Percentiles rank a stretch among this genome's conserved stretches.
These are phyloP conservation scores for Solanum tacnaense DNA, from an alignment of 257 asterid genomes.

Conservation along the genomic window DNA sequence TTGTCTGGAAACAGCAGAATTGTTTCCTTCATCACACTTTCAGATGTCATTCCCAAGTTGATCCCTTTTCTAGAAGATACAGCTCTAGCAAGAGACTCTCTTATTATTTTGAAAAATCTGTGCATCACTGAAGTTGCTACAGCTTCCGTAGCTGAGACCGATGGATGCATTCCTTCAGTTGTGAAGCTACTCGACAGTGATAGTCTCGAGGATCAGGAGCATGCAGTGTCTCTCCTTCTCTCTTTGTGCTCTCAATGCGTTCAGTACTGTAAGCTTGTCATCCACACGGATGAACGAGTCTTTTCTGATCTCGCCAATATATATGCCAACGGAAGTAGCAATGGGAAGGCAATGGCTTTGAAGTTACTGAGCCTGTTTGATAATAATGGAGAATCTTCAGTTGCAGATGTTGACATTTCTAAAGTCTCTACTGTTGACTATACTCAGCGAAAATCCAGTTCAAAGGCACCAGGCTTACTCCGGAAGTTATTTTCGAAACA, in stretches of 20 bases:
- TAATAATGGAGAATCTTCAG: not conserved
- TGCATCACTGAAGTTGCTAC: conserved; percentile 42
- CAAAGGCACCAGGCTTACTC: not conserved
- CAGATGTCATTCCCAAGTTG: not conserved
- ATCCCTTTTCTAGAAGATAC: conserved; percentile 20
- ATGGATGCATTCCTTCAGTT: conserved; percentile 41
- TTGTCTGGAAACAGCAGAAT: conserved; percentile 24
- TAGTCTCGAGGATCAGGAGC: conserved; percentile 78
- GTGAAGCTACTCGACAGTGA: conserved; percentile 37
- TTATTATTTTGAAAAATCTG: conserved; percentile 57
- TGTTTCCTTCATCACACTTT: not conserved
- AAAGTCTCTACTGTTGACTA: not conserved
- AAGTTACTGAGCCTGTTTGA: conserved; percentile 58
- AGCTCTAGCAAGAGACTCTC: conserved; percentile 70
- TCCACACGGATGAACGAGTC: conserved; percentile 61
- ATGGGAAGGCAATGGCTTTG: conserved; percentile 85
- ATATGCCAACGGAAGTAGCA: conserved; percentile 66
- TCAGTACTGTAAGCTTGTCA: conserved; percentile 65
- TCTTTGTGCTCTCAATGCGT: conserved; percentile 56
- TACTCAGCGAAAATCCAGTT: not conserved
- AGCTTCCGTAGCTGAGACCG: conserved; percentile 29
- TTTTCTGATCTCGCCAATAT: conserved; percentile 71
- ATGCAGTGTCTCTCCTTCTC: conserved; percentile 73
- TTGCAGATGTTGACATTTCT: not conserved
- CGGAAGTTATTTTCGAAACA: not conserved